Percentiles rank a stretch among this genome's conserved stretches.
phyloP scores from a whole-genome alignment of 768 basidiomycete species.

The Lactifluus subvellereus region DNA sequence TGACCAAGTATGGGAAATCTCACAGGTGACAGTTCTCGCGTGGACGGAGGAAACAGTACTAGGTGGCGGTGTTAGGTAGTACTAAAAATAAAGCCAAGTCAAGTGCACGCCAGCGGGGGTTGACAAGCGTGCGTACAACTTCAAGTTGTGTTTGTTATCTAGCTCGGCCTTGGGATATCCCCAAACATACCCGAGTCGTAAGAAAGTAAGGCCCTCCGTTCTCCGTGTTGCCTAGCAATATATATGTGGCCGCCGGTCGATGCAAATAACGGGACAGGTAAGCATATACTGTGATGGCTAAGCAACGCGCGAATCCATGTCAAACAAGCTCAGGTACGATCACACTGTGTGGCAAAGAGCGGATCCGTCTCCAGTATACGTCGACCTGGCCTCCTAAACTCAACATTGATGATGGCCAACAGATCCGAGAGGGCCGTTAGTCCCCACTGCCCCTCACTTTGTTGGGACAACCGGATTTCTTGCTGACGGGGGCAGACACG shows the following conservation, averaged over 20 bases:
- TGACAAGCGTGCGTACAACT: too few species aligned
- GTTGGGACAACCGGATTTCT: neutral
- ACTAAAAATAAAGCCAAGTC: too few species aligned
- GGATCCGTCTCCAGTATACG: neutral
- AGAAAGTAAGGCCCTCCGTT: neutral
- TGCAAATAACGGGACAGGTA: neutral
- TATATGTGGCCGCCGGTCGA: constrained; percentile 3
- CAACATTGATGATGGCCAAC: neutral
- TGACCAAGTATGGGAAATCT: neutral
- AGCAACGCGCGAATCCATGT: neutral
- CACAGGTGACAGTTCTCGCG: neutral
- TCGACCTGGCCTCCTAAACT: neutral
- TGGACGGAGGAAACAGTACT: neutral
- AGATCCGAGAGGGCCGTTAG: neutral
- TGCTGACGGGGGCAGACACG: neutral
- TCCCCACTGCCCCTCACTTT: neutral
- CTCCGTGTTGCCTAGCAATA: constrained; percentile 11
- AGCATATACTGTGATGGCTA: neutral
- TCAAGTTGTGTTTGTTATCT: too few species aligned
- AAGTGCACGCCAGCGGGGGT: too few species aligned
- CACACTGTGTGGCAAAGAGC: neutral
- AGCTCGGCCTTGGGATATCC: too few species aligned
- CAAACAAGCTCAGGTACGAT: neutral
- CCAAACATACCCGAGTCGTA: neutral
- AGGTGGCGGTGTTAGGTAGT: neutral